Base-by-base conservation (phyloP, 1,284 basidiomycete genomes). In the Agaricales sp. region DNA sequence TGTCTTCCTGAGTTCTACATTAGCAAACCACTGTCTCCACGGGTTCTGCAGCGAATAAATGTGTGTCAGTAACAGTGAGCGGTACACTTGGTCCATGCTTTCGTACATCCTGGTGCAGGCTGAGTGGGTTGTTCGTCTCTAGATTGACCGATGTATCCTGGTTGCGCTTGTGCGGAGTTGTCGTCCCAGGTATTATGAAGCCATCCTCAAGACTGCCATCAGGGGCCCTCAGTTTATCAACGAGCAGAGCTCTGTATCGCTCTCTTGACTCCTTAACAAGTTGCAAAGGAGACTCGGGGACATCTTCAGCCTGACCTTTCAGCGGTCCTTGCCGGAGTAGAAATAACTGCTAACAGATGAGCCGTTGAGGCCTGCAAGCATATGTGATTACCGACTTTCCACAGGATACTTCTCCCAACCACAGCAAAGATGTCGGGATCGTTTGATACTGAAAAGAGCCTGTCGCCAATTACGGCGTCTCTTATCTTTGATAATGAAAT, bases 21-120 rank as follows among this genome's bases (percentile, higher is more conserved):
- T 79, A 14, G 80, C 72, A 62, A 96, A 97, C 89, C 91, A 96
- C 43, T 83, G 78, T 55, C 80, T 86, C 93, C 93, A 96, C 12
- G 92, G 92, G 63, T 92, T 94, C 81, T 91, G 53, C 23, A 50
- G 16, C 16, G 6, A 16, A 16, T 41, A 20, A 16, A 11, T 18
- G 8, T 4, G 39, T 38, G 16, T 37, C 45, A 20, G 37, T 48
- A 19, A 24, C 16, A n/a, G 38, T 53, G 22, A 50, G 45, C 47
- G 19, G 20, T 19, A 50, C 4, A n/a, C n/a, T 39, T 30, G 43
- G 16, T 44, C 20, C n/a, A 23, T 18, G 13, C 14, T 41, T n/a
- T 62, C 71, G 50, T 51, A 85, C 87, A 70, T 87, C 80, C 50
- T 84, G 79, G 55, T 93, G 84, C 49, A 93, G 68, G 59, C 87